phyloP scores from a whole-genome alignment of 768 basidiomycete genomes.

The Agrocybe chaxingu region DNA sequence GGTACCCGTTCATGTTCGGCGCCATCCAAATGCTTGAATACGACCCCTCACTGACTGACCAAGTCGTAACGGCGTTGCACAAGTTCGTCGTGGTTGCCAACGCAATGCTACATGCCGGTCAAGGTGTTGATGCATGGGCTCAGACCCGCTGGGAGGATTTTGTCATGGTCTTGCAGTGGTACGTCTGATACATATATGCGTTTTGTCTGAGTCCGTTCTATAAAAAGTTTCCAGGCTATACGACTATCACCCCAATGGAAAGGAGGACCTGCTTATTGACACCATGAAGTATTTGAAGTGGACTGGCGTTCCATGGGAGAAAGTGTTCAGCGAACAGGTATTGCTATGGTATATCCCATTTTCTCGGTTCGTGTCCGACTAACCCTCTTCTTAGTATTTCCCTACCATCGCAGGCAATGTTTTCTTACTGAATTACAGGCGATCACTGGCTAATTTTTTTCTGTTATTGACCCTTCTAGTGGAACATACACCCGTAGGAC shows the following conservation, averaged over 20 bases:
- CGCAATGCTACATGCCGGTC: constrained; percentile 47
- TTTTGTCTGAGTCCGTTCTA: too few species aligned
- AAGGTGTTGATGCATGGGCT: constrained; percentile 54
- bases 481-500: constrained; percentile 25
- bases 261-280: constrained; percentile 45
- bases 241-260: constrained; percentile 47
- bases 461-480: constrained; percentile 17
- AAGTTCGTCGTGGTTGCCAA: constrained; percentile 54
- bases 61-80: constrained; percentile 47
- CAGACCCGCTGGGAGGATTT: constrained; percentile 59
- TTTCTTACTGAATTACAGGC: not conserved
- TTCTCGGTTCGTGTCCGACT: not conserved
- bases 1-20: constrained; percentile 57
- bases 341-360: not conserved
- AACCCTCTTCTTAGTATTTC: constrained; percentile 34
- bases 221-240: constrained; percentile 38
- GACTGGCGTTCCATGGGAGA: constrained; percentile 53
- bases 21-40: constrained; percentile 56
- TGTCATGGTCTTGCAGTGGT: constrained; percentile 55
- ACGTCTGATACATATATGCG: not conserved
- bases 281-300: constrained; percentile 52
- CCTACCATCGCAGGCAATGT: constrained; percentile 34
- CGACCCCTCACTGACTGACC: constrained; percentile 37
- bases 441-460: not conserved
- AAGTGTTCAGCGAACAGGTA: constrained; percentile 45